Conservation (phyloP, 805 yeast genomes). For the Jamesozyma piceae region DNA sequence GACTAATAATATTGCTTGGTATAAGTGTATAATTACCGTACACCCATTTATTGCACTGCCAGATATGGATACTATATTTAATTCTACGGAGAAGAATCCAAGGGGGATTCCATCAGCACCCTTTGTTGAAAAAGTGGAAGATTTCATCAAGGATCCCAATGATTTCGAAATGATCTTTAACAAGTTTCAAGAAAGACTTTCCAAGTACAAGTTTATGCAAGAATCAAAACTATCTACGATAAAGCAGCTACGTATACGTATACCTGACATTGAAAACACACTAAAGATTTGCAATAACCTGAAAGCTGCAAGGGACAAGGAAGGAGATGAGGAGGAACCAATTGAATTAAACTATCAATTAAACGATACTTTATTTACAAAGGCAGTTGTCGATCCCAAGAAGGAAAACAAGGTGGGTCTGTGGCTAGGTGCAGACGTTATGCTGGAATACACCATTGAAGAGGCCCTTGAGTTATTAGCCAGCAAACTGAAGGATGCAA, state of each 20-base stretch:
- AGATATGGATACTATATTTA: slow-evolving; percentile 31
- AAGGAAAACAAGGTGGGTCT: slow-evolving; percentile 55
- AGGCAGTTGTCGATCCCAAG: slow-evolving; percentile 55
- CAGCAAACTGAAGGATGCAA: slow-evolving; percentile 54
- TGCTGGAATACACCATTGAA: slow-evolving; percentile 86
- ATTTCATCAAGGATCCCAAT: slow-evolving; percentile 54
- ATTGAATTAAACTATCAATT: slow-evolving; percentile 77
- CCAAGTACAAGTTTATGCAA: slow-evolving; percentile 86
- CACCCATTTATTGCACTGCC: too few species aligned
- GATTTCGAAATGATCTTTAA: slow-evolving; percentile 64
- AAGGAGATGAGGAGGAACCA: slow-evolving; percentile 31
- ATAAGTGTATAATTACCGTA: too few species aligned
- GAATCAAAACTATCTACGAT: slow-evolving; percentile 26
- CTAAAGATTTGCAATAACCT: slow-evolving; percentile 55
- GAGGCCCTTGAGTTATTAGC: slow-evolving; percentile 72
- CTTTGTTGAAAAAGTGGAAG: slow-evolving; percentile 76
- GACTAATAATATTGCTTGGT: too few species aligned
- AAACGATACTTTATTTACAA: slow-evolving; percentile 85
- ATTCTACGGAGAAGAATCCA: slow-evolving; percentile 62
- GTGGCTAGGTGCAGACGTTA: slow-evolving; percentile 98
- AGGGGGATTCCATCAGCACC: slow-evolving; percentile 97
- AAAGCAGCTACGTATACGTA: slow-evolving; percentile 38
- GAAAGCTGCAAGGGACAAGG: too few species aligned
- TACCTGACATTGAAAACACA: slow-evolving; percentile 91
- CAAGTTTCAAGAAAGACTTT: slow-evolving; percentile 76